Evolutionary conservation across 192 early-diverging fungal species (phyloP), one percentile per base, ranked within the genome.

Genomic region (Phycomyces nitens): DNA sequence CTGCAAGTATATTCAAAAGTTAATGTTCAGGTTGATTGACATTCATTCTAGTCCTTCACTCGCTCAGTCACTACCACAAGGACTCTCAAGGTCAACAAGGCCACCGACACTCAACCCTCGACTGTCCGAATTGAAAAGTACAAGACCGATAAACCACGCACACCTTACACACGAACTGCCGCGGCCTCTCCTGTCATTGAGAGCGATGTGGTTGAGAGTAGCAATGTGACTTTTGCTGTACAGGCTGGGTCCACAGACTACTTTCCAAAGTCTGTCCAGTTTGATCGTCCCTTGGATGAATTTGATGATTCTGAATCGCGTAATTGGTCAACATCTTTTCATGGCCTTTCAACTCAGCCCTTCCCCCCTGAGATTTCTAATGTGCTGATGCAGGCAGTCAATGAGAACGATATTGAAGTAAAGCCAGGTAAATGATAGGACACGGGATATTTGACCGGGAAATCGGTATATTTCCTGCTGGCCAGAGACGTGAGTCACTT

Each of bases 401-500:
- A 77, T n/a, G 72, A 81, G n/a, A 76, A 77, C 11, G 95, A 98
- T 67, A 80, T 98, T 50, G 95, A 98, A 78, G 89, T 95, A 62
- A 94, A 92, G 72, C 95, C 94, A 56, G 89, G 90, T 89, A 80
- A 56, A 42, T 40, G 14, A 15, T 24, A 39, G 34, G 1, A 41
- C 14, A 22, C 22, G 8, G 4, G 6, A 6, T 54, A 3, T 29
- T 12, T 54, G 7, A 22, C 12, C 16, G 11, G 23, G 16, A 4
- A 38, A 18, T 22, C 21, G 3, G 11, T 38, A 53, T 23, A 39
- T 16, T 39, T 34, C 47, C 41, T 50, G 44, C 23, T 0, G 5
- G 5, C 40, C 9, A 40, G 14, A 16, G 0, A 3, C 6, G 44
- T 53, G 15, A 14, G 3, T 14, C 1, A 16, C n/a, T 0, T 11